Percentiles rank a stretch among this genome's conserved stretches.
Conservation (phyloP, 768 basidiomycete genomes). For the Suillus cothurnatus region DNA sequence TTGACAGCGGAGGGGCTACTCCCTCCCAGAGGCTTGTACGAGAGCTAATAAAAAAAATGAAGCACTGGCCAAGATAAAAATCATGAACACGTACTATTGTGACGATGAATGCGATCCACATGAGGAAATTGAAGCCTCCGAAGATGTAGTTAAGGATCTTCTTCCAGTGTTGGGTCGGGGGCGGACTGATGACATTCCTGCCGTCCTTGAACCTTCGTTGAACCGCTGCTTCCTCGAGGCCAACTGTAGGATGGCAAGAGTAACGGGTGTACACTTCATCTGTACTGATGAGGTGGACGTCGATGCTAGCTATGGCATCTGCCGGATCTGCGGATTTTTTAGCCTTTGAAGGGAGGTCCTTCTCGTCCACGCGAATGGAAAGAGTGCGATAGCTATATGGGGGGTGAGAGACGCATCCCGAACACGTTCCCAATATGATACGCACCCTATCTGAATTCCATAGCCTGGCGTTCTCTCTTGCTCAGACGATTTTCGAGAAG, state of each 20-base stretch:
- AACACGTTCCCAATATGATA: neutral
- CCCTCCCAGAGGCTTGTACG: conserved; percentile 52
- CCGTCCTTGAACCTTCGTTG: conserved; percentile 41
- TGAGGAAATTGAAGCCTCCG: conserved; percentile 58
- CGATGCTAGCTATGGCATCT: conserved; percentile 45
- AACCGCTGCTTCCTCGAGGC: conserved; percentile 50
- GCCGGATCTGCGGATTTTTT: conserved; percentile 35
- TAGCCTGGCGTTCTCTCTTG: conserved; percentile 20
- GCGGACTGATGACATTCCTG: conserved; percentile 52
- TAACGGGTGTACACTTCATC: conserved; percentile 48
- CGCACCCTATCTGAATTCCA: conserved; percentile 34
- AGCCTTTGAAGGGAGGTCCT: conserved; percentile 17
- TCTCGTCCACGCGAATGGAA: conserved; percentile 44
- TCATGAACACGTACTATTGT: conserved; percentile 36
- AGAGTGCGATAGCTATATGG: conserved; percentile 44
- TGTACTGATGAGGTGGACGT: conserved; percentile 45
- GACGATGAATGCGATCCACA: conserved; percentile 57
- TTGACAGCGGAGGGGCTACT: conserved; percentile 44
- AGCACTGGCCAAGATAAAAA: neutral
- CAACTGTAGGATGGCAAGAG: conserved; percentile 42
- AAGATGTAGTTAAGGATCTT: conserved; percentile 56
- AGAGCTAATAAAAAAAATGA: conserved; percentile 39
- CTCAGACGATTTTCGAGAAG: conserved; percentile 19
- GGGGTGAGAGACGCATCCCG: neutral
- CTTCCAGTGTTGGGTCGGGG: conserved; percentile 48